Base-by-base conservation (phyloP, 2,329 filamentous ascomycete species). In the Hypoxylon rubiginosum region DNA sequence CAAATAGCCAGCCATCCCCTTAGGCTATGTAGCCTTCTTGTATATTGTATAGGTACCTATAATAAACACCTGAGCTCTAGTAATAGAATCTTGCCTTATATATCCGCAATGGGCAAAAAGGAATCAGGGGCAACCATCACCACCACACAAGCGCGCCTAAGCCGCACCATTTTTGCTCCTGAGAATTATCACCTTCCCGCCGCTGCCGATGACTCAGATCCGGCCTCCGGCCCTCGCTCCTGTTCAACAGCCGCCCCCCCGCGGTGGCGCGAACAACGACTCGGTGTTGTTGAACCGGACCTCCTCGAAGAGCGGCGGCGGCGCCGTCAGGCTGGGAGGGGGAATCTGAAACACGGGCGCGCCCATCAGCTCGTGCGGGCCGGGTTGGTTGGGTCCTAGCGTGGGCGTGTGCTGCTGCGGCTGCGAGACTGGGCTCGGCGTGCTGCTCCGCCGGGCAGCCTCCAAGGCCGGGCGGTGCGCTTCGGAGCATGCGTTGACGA, bases 401-500 rank as follows among this genome's bases (percentile, higher is more conserved):
- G 28, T 63, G 17, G 52, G 60, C 4, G 56, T 21, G 3, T 39
- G n/a, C n/a, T n/a, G n/a, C n/a, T n/a, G n/a, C n/a, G n/a, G 55
- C 8, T 60, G 66, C 3, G 36, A 41, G 6, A n/a, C 46, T 1
- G 66, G 36, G n/a, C 63, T 70, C 4, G 60, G 43, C 1, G 50
- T 59, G 24, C 53, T 60, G 9, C 54, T 62, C 36, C 64, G 36
- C 24, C 66, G 56, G 15, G 34, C 50, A 15, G 39, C 41, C 1
- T 50, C 51, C 39, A 34, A 50, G 2, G 53, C 54, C 0, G 54
- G 66, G 6, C 63, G 58, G n/a, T 73, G 68, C 4, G 70, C 70
- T 32, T 74, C 62, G 6, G 64, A 67, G 53, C 72, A 74, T 2
- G 68, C 68, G 59, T 57, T 69, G 53, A 74, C 52, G 55, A 74